Evolutionary conservation across 129 eudicot species (phyloP).

Genomic region (Pittosporum tobira): DNA sequence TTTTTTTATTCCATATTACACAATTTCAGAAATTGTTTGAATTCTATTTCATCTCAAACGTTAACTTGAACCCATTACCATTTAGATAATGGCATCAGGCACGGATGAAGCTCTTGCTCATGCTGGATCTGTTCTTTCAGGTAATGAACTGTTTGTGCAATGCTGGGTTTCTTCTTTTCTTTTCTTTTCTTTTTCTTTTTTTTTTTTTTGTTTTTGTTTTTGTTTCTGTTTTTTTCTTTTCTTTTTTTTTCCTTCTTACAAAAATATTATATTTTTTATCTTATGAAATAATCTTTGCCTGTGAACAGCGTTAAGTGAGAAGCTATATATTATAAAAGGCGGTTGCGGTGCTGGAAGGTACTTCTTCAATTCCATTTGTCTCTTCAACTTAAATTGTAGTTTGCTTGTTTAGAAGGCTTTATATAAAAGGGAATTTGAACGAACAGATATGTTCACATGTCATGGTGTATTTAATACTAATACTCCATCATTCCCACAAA

Average conservation of each 20-base stretch:
- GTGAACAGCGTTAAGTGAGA: slow-evolving; percentile 83
- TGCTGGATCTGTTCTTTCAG: slow-evolving; percentile 83
- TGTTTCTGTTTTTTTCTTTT: too few relatives aligned
- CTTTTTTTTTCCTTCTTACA: too few relatives aligned
- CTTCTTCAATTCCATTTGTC: slow-evolving; percentile 13
- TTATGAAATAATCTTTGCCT: slow-evolving; percentile 5
- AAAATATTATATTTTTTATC: slow-evolving; percentile 7
- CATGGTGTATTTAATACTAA: not conserved
- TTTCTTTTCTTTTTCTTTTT: too few relatives aligned
- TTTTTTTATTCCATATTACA: not conserved
- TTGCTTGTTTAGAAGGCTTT: not conserved
- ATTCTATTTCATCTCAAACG: not conserved
- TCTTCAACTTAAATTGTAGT: slow-evolving; percentile 11
- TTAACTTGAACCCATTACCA: slow-evolving; percentile 6
- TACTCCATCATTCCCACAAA: too few relatives aligned
- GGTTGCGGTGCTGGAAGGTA: slow-evolving; percentile 99
- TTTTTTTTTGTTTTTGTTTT: too few relatives aligned
- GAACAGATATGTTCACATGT: not conserved
- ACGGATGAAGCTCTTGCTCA: slow-evolving; percentile 82
- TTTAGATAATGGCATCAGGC: slow-evolving; percentile 96
- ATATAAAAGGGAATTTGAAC: not conserved
- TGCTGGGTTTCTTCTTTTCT: too few relatives aligned
- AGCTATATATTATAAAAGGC: slow-evolving; percentile 83
- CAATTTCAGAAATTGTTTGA: not conserved
- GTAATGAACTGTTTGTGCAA: slow-evolving; percentile 20